Percentiles rank a stretch among this genome's conserved stretches.
These are phyloP conservation scores for Deakozyma indianensis DNA, from an alignment of 805 yeast genomes.

Conservation along the genomic window DNA sequence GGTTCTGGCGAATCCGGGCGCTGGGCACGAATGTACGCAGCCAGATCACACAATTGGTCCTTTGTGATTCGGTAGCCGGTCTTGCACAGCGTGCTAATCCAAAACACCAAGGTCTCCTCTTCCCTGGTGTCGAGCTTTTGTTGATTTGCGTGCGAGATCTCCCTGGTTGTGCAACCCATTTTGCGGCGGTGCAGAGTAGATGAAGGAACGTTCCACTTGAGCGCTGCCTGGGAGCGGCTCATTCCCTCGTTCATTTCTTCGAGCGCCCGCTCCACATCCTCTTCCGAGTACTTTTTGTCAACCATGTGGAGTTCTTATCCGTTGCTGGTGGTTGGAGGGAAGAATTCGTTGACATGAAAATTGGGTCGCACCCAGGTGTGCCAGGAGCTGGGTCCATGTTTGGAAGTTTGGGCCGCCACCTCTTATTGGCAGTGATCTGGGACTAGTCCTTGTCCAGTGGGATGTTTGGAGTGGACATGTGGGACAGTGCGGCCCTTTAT, in stretches of 20 bases:
- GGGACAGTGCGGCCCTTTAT: too few species aligned
- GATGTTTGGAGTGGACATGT: too few species aligned
- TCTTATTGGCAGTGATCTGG: too few species aligned
- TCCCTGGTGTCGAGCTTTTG: conserved; percentile 1
- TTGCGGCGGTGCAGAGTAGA: background rate
- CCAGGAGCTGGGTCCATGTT: too few species aligned
- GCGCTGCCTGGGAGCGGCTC: background rate
- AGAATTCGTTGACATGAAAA: background rate
- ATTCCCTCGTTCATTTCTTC: background rate
- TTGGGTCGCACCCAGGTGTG: background rate
- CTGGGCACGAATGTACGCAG: background rate
- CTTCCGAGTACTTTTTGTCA: background rate
- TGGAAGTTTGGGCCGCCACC: too few species aligned
- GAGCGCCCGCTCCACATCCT: background rate
- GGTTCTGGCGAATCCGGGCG: background rate
- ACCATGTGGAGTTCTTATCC: background rate
- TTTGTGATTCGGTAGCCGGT: background rate
- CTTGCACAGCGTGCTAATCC: background rate
- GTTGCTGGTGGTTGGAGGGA: background rate
- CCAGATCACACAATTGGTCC: background rate
- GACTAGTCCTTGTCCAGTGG: too few species aligned
- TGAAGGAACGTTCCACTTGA: background rate
- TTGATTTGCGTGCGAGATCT: background rate
- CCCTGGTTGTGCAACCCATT: background rate
- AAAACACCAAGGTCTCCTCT: background rate